These are phyloP conservation scores for Kluyveromyces dobzhanskii DNA, from an alignment of 805 yeast genomes.

Conservation along the genomic window DNA sequence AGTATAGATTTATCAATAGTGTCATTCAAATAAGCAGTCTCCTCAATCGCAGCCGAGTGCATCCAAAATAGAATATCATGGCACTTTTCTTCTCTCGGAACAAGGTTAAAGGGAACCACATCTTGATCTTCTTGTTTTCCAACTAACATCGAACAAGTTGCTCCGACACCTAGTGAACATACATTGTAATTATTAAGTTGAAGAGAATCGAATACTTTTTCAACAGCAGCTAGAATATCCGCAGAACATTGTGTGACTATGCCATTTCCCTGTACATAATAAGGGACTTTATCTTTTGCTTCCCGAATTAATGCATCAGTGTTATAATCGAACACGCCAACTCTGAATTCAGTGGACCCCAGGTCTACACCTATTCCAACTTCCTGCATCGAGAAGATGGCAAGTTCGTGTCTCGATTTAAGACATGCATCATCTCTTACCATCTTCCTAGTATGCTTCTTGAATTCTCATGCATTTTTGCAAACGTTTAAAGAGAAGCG, in stretches of 20 bases:
- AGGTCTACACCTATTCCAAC: conserved; percentile 39
- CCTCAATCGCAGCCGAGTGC: conserved; percentile 39
- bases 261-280: conserved; percentile 16
- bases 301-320: conserved; percentile 13
- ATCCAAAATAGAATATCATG: conserved; percentile 51
- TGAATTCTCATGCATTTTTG: too few species aligned
- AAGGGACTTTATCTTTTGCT: conserved; percentile 15
- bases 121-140: conserved; percentile 16
- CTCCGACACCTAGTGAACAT: conserved; percentile 36
- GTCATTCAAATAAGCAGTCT: conserved; percentile 28
- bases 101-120: conserved; percentile 29
- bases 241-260: conserved; percentile 34
- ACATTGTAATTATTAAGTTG: conserved; percentile 5
- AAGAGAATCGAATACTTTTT: conserved; percentile 16
- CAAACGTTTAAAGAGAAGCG: too few species aligned
- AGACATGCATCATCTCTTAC: too few species aligned
- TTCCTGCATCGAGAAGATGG: too few species aligned
- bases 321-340: conserved; percentile 23
- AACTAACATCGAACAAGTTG: conserved; percentile 55
- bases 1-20: conserved; percentile 15
- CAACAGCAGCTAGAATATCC: conserved; percentile 32
- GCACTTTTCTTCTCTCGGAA: conserved; percentile 16
- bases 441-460: too few species aligned
- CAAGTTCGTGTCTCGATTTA: too few species aligned
- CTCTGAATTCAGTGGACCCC: conserved; percentile 44